phyloP scores from a whole-genome alignment of 2,329 filamentous ascomycete genomes.

The Fusarium decemcellulare region DNA sequence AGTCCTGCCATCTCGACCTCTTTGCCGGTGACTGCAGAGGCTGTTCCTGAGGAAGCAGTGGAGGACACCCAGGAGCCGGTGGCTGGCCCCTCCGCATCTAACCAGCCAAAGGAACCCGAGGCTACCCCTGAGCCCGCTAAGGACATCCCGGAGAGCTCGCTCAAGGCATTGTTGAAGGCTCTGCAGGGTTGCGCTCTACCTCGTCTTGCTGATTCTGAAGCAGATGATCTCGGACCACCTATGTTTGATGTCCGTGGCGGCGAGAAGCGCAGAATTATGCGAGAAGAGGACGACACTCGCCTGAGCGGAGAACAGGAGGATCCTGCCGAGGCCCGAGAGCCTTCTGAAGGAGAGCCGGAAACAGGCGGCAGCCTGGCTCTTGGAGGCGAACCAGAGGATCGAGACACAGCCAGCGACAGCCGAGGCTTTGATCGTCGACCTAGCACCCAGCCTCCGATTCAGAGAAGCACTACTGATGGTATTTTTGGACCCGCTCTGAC shows the following conservation, averaged over 20 bases:
- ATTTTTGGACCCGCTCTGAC: slow-evolving; percentile 68
- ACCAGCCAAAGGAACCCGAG: slow-evolving; percentile 34
- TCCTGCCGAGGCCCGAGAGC: slow-evolving; percentile 59
- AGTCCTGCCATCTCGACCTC: slow-evolving; percentile 82
- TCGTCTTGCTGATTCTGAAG: slow-evolving; percentile 24
- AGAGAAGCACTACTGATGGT: slow-evolving; percentile 70
- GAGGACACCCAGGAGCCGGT: slow-evolving; percentile 48
- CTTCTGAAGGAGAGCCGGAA: slow-evolving; percentile 82
- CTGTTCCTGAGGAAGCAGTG: slow-evolving; percentile 59
- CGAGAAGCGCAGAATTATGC: slow-evolving; percentile 83
- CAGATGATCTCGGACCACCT: slow-evolving; percentile 67
- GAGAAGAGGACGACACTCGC: slow-evolving; percentile 76
- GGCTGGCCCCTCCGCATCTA: slow-evolving; percentile 39
- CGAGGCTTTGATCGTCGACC: slow-evolving; percentile 71
- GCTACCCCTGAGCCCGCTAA: slow-evolving; percentile 19
- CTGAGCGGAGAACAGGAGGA: slow-evolving; percentile 64
- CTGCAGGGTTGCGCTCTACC: slow-evolving; percentile 55
- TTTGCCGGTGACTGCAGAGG: slow-evolving; percentile 67
- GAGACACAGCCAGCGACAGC: slow-evolving; percentile 68
- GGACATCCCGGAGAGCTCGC: slow-evolving; percentile 41
- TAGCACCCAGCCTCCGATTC: slow-evolving; percentile 83
- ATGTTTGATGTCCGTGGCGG: slow-evolving; percentile 89
- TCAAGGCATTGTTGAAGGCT: slow-evolving; percentile 55
- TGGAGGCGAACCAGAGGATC: slow-evolving; percentile 92
- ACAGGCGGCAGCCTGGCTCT: slow-evolving; percentile 88